Evolutionary conservation across 2,329 filamentous ascomycete species (phyloP), one percentile per base, ranked within the genome.

Genomic region (Venturia aucupariae): DNA sequence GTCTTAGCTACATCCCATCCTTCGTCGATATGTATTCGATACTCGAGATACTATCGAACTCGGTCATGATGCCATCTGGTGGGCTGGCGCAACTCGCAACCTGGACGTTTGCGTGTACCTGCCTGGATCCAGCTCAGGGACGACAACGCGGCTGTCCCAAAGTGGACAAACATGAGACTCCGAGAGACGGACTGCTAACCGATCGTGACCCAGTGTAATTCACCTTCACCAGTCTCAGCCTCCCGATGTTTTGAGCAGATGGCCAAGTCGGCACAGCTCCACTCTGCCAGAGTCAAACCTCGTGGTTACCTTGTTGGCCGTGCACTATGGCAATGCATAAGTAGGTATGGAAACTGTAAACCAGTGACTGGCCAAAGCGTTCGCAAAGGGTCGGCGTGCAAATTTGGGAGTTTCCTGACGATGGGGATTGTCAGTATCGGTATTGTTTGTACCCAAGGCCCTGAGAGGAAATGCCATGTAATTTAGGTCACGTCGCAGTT

Each of bases 221-320:
- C 35, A 41, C 59, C 44, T 4, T 60, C 59, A 60, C 27, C 24
- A 32, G 59, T 60, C 59, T 60, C 59, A 41, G 59, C 35, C 59
- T 60, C 35, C 35, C 4, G 3, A 19, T 44, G 41, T 44, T 60
- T 60, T 27, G 59, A 44, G 35, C 24, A 15, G 59, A 60, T 41
- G 59, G 57, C 30, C 57, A 60, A 39, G 35, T 27, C 35, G 57
- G 57, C 35, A 60, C 57, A 39, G 57, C 48, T 54, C 48, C 51
- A 57, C 30, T 57, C 27, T 13, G 24, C 17, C 27, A 42, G n/a
- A 27, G 57, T 42, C 57, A 42, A 60, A 60, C 59, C 22, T 42
- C 44, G 59, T 42, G 30, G 38, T 60, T n/a, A 6, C 30, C 55
- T 24, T 27, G 59, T 42, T 42, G 27, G 57, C 22, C 6, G 22